Percentiles rank a stretch among this genome's conserved stretches.
Evolutionary conservation across 495 filamentous ascomycete species (phyloP).

Genomic region (Penicillium waksmanii): DNA sequence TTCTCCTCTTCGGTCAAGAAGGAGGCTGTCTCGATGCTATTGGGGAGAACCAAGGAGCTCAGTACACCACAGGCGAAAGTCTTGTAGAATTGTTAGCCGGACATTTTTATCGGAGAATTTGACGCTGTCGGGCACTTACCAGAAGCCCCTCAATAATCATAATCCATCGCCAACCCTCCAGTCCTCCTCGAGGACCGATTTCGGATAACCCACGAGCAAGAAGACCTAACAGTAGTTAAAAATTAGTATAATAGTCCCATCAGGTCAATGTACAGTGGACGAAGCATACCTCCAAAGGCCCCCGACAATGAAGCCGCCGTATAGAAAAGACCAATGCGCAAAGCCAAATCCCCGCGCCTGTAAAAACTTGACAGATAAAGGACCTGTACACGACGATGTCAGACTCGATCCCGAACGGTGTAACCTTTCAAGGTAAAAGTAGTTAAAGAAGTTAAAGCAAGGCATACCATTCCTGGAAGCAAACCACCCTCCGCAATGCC

Average conservation of each 20-base stretch:
- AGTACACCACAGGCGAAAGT: constrained; percentile 52
- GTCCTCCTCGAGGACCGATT: constrained; percentile 55
- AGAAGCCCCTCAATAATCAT: constrained; percentile 67
- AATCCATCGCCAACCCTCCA: constrained; percentile 67
- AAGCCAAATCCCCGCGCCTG: constrained; percentile 65
- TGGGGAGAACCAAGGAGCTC: constrained; percentile 61
- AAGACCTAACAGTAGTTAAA: constrained; percentile 43
- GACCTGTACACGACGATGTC: constrained; percentile 30
- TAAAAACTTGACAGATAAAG: constrained; percentile 81
- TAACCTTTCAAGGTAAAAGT: too few relatives aligned
- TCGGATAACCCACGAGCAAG: constrained; percentile 69
- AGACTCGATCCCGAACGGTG: background rate
- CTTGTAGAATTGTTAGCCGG: constrained; percentile 23
- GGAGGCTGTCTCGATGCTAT: constrained; percentile 50
- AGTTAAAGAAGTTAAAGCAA: background rate
- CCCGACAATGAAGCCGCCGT: constrained; percentile 71
- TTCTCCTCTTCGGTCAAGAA: constrained; percentile 58
- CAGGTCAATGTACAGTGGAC: background rate
- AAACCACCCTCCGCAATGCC: constrained; percentile 65
- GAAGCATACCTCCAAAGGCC: constrained; percentile 63
- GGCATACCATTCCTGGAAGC: constrained; percentile 68
- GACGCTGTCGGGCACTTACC: constrained; percentile 23
- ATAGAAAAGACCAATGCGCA: constrained; percentile 76
- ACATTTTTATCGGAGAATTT: too few relatives aligned
- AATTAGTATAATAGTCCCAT: background rate